Percentiles rank a stretch among this genome's conserved stretches.
These are phyloP conservation scores for Fusarium agapanthi DNA, from an alignment of 2,329 filamentous ascomycete species.

Conservation along the genomic window DNA sequence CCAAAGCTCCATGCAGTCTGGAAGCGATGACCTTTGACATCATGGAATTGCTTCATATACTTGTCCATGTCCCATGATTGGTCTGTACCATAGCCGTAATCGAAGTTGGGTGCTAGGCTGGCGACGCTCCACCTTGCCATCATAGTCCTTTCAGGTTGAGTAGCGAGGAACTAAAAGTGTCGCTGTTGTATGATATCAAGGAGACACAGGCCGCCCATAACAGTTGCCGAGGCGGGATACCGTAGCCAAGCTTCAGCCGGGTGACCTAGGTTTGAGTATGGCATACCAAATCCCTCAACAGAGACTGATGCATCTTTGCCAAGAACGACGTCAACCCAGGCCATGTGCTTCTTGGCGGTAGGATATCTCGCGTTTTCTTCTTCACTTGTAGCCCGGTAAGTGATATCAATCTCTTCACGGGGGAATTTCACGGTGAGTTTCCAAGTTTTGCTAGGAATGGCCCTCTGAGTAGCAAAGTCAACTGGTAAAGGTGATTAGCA, in stretches of 20 bases:
- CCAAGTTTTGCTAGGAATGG: not conserved
- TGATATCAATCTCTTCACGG: not conserved
- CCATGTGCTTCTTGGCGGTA: not conserved
- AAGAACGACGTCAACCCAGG: not conserved
- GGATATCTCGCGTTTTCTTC: not conserved
- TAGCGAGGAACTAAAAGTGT: not conserved
- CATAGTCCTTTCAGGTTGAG: too few relatives aligned
- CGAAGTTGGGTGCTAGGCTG: not conserved
- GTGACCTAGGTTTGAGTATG: not conserved
- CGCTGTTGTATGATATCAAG: not conserved
- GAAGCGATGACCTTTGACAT: not conserved
- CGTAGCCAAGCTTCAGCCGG: not conserved
- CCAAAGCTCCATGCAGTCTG: not conserved
- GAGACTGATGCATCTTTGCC: not conserved
- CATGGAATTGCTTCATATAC: not conserved
- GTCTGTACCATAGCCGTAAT: not conserved
- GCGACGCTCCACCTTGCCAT: not conserved
- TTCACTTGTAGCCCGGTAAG: not conserved
- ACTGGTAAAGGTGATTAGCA: not conserved
- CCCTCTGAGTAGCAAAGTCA: not conserved
- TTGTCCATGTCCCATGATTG: not conserved
- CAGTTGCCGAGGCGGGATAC: not conserved
- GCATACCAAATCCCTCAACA: not conserved
- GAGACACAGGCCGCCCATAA: not conserved
- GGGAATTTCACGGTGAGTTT: not conserved